Evolutionary conservation across 108 stramenopile species (phyloP).

Genomic region (Cyclotella kingstonii): DNA sequence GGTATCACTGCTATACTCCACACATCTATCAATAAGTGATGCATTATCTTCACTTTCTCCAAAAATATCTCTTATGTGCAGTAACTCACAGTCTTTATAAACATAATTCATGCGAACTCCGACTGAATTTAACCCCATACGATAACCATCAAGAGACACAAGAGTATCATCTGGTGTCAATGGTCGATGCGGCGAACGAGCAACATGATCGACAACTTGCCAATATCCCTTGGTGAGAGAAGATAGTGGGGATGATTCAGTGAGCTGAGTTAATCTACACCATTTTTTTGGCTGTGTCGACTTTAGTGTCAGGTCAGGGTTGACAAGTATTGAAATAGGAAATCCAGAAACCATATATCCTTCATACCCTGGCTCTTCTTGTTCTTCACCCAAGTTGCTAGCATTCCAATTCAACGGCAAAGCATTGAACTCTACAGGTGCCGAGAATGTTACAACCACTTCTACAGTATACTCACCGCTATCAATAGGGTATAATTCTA

Average conservation of each 20-base stretch:
- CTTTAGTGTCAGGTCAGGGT: not conserved
- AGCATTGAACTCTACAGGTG: constrained; percentile 40
- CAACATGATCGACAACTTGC: constrained; percentile 47
- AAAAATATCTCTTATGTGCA: constrained; percentile 37
- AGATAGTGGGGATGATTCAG: constrained; percentile 25
- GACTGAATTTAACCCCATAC: constrained; percentile 54
- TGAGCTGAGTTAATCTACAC: constrained; percentile 26
- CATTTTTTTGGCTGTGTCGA: constrained; percentile 3
- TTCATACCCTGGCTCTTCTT: constrained; percentile 61
- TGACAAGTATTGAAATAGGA: constrained; percentile 41
- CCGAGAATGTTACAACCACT: constrained; percentile 71
- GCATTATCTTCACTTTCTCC: constrained; percentile 6
- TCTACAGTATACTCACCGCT: constrained; percentile 69
- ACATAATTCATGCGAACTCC: constrained; percentile 58
- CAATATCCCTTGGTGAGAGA: constrained; percentile 36
- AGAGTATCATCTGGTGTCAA: constrained; percentile 38
- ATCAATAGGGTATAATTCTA: constrained; percentile 49
- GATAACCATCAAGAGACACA: constrained; percentile 53
- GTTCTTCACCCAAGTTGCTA: not conserved
- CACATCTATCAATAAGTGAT: constrained; percentile 20
- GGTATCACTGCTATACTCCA: not conserved
- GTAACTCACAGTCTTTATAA: constrained; percentile 35
- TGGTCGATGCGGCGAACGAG: constrained; percentile 27
- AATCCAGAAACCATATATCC: constrained; percentile 72
- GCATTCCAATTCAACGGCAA: constrained; percentile 45